A percentile compares a stretch with the other conserved stretches of the same genome.
Evolutionary conservation across 768 basidiomycete species (phyloP).

Genomic region (Gelatoporia subvermispora): DNA sequence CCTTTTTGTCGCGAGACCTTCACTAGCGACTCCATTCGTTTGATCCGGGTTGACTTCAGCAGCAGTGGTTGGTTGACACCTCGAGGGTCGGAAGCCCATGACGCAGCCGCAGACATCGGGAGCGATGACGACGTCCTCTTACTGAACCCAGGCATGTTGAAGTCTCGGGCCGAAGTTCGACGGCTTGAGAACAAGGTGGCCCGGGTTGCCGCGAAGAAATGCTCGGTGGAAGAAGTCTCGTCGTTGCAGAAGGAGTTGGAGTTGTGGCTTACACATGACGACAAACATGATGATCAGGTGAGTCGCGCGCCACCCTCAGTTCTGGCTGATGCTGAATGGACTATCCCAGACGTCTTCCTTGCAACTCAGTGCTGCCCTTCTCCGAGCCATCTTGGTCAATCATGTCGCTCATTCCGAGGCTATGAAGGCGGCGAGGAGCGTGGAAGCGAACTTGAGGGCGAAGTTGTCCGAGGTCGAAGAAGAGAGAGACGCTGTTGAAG

Average conservation of each 20-base stretch:
- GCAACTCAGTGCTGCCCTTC: slow-evolving; percentile 68
- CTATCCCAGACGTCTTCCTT: slow-evolving; percentile 55
- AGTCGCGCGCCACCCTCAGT: slow-evolving; percentile 28
- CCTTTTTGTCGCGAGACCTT: slow-evolving; percentile 83
- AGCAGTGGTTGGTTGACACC: slow-evolving; percentile 65
- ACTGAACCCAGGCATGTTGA: slow-evolving; percentile 18
- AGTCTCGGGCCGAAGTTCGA: slow-evolving; percentile 49
- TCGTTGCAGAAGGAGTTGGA: slow-evolving; percentile 74
- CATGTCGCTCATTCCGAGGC: slow-evolving; percentile 77
- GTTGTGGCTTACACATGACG: slow-evolving; percentile 64
- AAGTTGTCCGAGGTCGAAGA: slow-evolving; percentile 64
- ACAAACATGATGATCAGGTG: slow-evolving; percentile 61
- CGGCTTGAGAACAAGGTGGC: slow-evolving; percentile 75
- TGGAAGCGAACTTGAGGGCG: slow-evolving; percentile 57
- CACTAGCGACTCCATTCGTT: slow-evolving; percentile 57
- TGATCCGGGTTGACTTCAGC: slow-evolving; percentile 74
- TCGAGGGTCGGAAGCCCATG: slow-evolving; percentile 43
- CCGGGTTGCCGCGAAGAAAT: slow-evolving; percentile 77
- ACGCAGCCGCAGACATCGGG: slow-evolving; percentile 32
- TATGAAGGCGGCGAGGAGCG: slow-evolving; percentile 57
- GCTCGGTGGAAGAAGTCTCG: slow-evolving; percentile 81
- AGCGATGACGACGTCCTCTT: slow-evolving; percentile 25
- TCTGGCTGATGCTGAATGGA: slow-evolving; percentile 5
- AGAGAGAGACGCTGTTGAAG: slow-evolving; percentile 54
- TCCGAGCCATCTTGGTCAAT: slow-evolving; percentile 81